Evolutionary conservation across 2,329 filamentous ascomycete species (phyloP), one percentile per base, ranked within the genome.

Genomic region (Dothiorella sarmentorum): DNA sequence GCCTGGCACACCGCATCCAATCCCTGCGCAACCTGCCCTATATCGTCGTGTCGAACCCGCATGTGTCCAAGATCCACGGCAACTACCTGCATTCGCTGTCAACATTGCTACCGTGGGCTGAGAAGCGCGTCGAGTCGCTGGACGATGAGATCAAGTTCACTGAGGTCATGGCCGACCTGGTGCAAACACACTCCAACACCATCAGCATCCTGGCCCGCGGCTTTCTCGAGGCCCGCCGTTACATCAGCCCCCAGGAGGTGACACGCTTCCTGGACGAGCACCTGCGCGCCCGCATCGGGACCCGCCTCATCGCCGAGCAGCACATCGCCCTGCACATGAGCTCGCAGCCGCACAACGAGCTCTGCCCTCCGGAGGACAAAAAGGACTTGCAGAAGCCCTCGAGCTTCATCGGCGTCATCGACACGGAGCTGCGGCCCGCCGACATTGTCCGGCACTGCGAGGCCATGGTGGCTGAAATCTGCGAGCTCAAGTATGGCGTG

Each of bases 21-120:
- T 91, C 91, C 42, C 80, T 99, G 17, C 88, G 92, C 63, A 96
- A 96, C 71, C 84, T 99, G 7, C 94, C 94, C 0, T 99, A 93
- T 74, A 97, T 99, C 63, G 93, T 99, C 58, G 94, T 99, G 24
- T 92, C 93, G n/a, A 97, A 99, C 71, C 90, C 91, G 1, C 91
- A 97, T 71, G 91, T 99, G 65, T 89, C 88, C 24, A 87, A 88
- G 67, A 99, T 99, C 64, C 96, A 97, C 79, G 87, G 90, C 74
- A 97, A 97, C 75, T 99, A 99, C 73, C 81, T 96, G 43, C 92
- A 97, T 74, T 96, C 91, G 2, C 80, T 99, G 18, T 93, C 90
- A 2, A 96, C 91, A 0, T 81, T 99, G 15, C 83, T 97, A 3
- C 92, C 93, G 4, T 97, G 93, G 68, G 86, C 88, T 29, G 82